A percentile compares a stretch with the other conserved stretches of the same genome.
phyloP scores from a whole-genome alignment of 306 rosid species.

The Dalbergia cultrata region DNA sequence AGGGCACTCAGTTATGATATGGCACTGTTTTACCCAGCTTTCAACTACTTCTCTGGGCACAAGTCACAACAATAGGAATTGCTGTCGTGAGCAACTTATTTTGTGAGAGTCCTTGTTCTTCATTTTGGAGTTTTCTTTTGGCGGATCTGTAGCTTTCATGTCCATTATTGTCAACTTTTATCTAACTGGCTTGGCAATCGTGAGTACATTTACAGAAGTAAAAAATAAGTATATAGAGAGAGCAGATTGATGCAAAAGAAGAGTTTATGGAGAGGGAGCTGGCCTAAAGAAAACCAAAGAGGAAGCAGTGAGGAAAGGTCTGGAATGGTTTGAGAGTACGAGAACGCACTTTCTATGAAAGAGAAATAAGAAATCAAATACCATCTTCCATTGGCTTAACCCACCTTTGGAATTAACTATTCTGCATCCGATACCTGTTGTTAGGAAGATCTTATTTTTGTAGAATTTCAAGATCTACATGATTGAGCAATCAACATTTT shows the following conservation, averaged over 20 bases:
- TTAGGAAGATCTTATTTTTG: slow-evolving; percentile 1
- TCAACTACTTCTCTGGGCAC: not conserved
- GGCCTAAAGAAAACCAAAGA: slow-evolving; percentile 7
- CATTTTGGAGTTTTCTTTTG: slow-evolving; percentile 11
- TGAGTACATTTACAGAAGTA: not conserved
- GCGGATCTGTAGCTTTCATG: not conserved
- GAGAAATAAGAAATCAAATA: slow-evolving; percentile 18
- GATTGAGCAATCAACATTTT: slow-evolving; percentile 16
- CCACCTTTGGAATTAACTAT: not conserved
- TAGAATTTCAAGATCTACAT: not conserved
- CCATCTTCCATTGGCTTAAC: not conserved
- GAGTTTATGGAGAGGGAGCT: not conserved
- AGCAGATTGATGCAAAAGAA: slow-evolving; percentile 7
- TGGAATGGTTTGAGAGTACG: slow-evolving; percentile 18
- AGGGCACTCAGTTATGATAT: not conserved
- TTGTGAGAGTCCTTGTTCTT: not conserved
- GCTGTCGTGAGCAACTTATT: slow-evolving; percentile 3
- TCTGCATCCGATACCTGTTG: slow-evolving; percentile 6
- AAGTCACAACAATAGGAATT: slow-evolving; percentile 1
- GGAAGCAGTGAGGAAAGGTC: not conserved
- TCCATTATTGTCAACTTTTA: slow-evolving; percentile 6
- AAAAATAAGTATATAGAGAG: not conserved
- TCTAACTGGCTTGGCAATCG: slow-evolving; percentile 7
- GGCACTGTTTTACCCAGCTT: not conserved
- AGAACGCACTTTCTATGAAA: not conserved